A percentile compares a stretch with the other conserved stretches of the same genome.
These are phyloP conservation scores for Epichloe brachyelytri DNA, from an alignment of 2,329 filamentous ascomycete genomes.

Conservation along the genomic window DNA sequence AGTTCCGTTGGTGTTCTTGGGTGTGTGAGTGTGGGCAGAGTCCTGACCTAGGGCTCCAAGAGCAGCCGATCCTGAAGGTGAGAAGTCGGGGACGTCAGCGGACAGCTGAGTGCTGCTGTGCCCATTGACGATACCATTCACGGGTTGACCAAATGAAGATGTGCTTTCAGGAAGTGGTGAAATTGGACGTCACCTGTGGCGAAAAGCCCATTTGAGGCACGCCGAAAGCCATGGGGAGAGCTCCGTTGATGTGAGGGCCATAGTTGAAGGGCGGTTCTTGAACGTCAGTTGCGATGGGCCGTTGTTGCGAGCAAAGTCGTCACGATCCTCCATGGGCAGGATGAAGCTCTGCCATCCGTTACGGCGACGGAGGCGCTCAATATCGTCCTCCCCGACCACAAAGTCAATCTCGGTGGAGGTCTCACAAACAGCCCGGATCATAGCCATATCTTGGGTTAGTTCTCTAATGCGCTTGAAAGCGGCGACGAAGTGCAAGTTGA, in stretches of 20 bases:
- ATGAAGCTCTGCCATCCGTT: constrained; percentile 75
- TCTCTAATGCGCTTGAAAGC: constrained; percentile 62
- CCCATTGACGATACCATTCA: constrained; percentile 17
- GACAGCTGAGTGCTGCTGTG: constrained; percentile 21
- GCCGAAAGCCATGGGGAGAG: constrained; percentile 19
- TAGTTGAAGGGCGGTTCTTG: constrained; percentile 21
- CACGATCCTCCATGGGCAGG: constrained; percentile 55
- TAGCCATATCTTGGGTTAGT: constrained; percentile 45
- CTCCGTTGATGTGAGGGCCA: constrained; percentile 19
- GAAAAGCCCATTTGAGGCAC: constrained; percentile 17
- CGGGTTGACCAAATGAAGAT: constrained; percentile 24
- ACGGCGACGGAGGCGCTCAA: constrained; percentile 63
- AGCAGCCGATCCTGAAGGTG: constrained; percentile 17
- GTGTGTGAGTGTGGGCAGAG: background rate
- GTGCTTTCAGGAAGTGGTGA: constrained; percentile 20
- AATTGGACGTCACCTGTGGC: constrained; percentile 15
- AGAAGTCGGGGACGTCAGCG: constrained; percentile 27
- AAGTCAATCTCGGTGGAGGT: constrained; percentile 64
- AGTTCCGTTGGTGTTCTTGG: constrained; percentile 6
- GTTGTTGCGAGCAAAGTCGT: constrained; percentile 59
- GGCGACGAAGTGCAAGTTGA: constrained; percentile 64
- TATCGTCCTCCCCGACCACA: constrained; percentile 58
- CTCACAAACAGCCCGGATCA: constrained; percentile 64
- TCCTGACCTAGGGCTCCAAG: background rate
- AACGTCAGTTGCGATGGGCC: constrained; percentile 38